phyloP scores from a whole-genome alignment of 2,329 filamentous ascomycete species.

The Apiospora hydei region DNA sequence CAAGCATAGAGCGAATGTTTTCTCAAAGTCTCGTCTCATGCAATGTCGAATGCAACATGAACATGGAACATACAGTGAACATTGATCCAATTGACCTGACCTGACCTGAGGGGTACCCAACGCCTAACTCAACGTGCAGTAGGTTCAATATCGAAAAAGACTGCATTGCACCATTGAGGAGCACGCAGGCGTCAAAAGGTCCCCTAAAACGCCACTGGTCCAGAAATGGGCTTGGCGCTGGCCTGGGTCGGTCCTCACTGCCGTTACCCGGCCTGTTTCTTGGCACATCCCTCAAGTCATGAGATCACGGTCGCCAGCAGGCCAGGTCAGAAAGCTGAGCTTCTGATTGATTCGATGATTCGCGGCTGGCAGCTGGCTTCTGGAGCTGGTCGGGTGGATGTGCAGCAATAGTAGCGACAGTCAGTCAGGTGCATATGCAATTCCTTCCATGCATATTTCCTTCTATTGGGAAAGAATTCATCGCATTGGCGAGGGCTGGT shows the following conservation, averaged over 20 bases:
- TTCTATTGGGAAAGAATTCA: neutral
- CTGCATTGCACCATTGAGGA: neutral
- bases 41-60: neutral
- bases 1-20: neutral
- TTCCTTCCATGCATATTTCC: neutral
- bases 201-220: conserved; percentile 5
- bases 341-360: conserved; percentile 8
- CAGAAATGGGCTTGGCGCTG: neutral
- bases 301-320: neutral
- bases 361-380: neutral
- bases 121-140: neutral
- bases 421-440: neutral
- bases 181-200: neutral
- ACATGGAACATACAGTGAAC: too few species aligned
- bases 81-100: too few species aligned
- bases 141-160: neutral
- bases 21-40: neutral
- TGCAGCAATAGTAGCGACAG: neutral
- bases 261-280: conserved; percentile 2
- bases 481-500: neutral
- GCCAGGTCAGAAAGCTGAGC: neutral
- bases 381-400: neutral
- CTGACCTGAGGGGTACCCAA: neutral
- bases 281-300: neutral
- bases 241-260: neutral